phyloP scores from a whole-genome alignment of 768 basidiomycete genomes.

The Pisolithus sp. region DNA sequence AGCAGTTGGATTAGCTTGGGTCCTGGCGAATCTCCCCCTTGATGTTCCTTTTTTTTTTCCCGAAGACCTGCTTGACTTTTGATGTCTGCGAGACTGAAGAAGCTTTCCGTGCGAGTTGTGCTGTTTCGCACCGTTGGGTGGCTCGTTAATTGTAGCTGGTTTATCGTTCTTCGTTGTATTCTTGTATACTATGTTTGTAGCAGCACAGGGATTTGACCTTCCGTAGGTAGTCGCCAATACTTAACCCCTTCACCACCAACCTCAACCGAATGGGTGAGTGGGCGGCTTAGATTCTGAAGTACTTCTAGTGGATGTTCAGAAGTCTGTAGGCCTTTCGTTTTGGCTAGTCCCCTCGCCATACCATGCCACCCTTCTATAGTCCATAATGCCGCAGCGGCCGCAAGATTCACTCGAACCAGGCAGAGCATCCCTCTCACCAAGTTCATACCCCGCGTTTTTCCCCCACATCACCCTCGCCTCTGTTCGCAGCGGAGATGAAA shows the following conservation, averaged over 20 bases:
- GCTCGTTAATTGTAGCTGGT: too few relatives aligned
- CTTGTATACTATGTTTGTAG: too few relatives aligned
- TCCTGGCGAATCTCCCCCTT: constrained; percentile 17
- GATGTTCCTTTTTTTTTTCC: neutral
- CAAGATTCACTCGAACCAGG: constrained; percentile 3
- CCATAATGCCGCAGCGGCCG: constrained; percentile 39
- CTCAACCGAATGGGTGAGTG: too few relatives aligned
- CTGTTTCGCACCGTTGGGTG: too few relatives aligned
- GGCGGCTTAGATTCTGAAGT: too few relatives aligned
- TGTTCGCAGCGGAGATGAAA: constrained; percentile 25
- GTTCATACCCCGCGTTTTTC: constrained; percentile 53
- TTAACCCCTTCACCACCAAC: too few relatives aligned
- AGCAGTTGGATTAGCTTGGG: constrained; percentile 69
- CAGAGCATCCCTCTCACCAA: constrained; percentile 15
- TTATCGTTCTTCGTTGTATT: too few relatives aligned
- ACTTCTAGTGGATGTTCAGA: too few relatives aligned
- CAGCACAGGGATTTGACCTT: too few relatives aligned
- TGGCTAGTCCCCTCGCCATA: constrained; percentile 62
- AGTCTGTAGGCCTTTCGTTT: constrained; percentile 45
- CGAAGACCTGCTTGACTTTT: neutral
- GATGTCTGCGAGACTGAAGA: neutral
- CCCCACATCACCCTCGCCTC: constrained; percentile 68
- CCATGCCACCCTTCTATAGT: constrained; percentile 39
- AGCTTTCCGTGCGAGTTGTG: too few relatives aligned
- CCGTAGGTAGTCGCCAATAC: too few relatives aligned